These are phyloP conservation scores for Camellia lanceoleosa DNA, from an alignment of 148 eudicot species.

Conservation along the genomic window DNA sequence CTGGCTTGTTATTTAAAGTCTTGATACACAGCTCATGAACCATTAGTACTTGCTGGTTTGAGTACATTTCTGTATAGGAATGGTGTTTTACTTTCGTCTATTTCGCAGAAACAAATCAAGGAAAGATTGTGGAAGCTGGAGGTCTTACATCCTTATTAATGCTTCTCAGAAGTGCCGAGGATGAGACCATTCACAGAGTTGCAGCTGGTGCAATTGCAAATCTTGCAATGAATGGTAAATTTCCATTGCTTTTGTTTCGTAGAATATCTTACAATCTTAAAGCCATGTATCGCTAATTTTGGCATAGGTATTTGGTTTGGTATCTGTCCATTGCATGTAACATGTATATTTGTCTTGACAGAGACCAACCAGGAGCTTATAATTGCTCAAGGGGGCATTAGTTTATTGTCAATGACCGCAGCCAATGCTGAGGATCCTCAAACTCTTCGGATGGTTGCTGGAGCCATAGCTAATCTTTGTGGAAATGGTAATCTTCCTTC, in stretches of 20 bases:
- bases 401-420: constrained; percentile 64
- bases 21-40: neutral
- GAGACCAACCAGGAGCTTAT: constrained; percentile 95
- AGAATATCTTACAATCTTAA: neutral
- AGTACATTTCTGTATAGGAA: neutral
- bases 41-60: neutral
- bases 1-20: neutral
- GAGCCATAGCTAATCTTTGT: constrained; percentile 92
- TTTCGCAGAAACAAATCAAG: constrained; percentile 72
- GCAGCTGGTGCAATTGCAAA: constrained; percentile 95
- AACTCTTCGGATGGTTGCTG: constrained; percentile 96
- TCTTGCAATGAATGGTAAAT: constrained; percentile 85
- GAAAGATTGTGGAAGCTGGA: constrained; percentile 91
- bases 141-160: constrained; percentile 81
- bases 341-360: constrained; percentile 21
- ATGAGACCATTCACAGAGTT: constrained; percentile 82
- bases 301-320: neutral
- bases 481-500: constrained; percentile 64
- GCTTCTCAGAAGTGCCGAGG: constrained; percentile 70
- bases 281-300: neutral
- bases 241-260: constrained; percentile 2
- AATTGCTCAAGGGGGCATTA: constrained; percentile 81
- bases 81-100: neutral
- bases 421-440: constrained; percentile 87
- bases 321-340: neutral